These are phyloP conservation scores for Xylaria intraflava DNA, from an alignment of 495 filamentous ascomycete genomes.

Conservation along the genomic window DNA sequence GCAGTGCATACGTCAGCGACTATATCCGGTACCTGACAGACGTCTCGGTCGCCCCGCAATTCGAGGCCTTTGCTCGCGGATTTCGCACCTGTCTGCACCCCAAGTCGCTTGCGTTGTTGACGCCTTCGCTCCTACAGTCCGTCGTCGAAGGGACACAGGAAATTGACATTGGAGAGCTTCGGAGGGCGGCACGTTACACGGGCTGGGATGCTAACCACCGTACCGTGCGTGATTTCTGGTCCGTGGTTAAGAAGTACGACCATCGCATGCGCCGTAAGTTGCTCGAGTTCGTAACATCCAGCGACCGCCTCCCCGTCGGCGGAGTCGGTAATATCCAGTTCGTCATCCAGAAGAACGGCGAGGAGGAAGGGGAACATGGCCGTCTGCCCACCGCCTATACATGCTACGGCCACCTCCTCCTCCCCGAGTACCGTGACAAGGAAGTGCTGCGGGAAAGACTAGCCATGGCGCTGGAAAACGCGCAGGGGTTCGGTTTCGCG, in stretches of 20 bases:
- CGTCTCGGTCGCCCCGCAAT: conserved; percentile 70
- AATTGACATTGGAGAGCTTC: conserved; percentile 67
- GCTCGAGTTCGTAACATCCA: conserved; percentile 92
- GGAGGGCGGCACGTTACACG: conserved; percentile 65
- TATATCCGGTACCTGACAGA: conserved; percentile 83
- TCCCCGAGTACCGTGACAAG: conserved; percentile 72
- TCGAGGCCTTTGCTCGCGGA: conserved; percentile 71
- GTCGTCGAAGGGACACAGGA: conserved; percentile 75
- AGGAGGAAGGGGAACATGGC: conserved; percentile 44
- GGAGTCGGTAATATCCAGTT: conserved; percentile 76
- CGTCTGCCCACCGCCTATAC: conserved; percentile 77
- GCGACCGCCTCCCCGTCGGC: conserved; percentile 80
- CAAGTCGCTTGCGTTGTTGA: conserved; percentile 64
- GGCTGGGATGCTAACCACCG: conserved; percentile 64
- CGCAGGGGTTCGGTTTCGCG: conserved; percentile 82
- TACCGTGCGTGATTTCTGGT: conserved; percentile 77
- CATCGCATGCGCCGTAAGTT: conserved; percentile 63
- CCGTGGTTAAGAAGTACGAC: conserved; percentile 59
- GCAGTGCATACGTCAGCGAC: conserved; percentile 71
- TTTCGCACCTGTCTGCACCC: conserved; percentile 70
- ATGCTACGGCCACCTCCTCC: conserved; percentile 77
- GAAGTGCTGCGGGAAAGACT: conserved; percentile 68
- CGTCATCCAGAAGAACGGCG: conserved; percentile 71
- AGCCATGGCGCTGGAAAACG: conserved; percentile 75
- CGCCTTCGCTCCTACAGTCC: conserved; percentile 59